phyloP scores from a whole-genome alignment of 371 early-diverging fungal genomes.

The Mortierella sp. region DNA sequence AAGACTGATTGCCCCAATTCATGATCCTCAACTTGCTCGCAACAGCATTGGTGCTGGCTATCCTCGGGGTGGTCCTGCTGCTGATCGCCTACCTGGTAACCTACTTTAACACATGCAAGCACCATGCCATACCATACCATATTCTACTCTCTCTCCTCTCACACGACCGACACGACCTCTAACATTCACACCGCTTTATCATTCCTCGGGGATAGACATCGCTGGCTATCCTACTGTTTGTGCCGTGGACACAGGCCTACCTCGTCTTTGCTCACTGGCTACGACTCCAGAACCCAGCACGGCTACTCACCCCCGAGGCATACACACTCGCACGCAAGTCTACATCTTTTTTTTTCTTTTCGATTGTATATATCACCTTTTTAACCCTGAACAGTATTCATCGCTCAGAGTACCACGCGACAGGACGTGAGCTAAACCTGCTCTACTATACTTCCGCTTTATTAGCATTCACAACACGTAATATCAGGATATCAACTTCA shows the following conservation, averaged over 20 bases:
- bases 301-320: slow-evolving; percentile 48
- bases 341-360: background rate
- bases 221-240: slow-evolving; percentile 41
- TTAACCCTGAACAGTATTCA: no score
- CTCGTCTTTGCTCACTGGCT: slow-evolving; percentile 55
- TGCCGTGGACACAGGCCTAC: slow-evolving; percentile 54
- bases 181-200: background rate
- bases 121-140: background rate
- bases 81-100: slow-evolving; percentile 44
- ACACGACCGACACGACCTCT: background rate
- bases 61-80: slow-evolving; percentile 44
- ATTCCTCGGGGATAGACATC: slow-evolving; percentile 40
- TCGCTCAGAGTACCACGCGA: no score
- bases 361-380: background rate
- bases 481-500: slow-evolving; percentile 34
- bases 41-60: slow-evolving; percentile 43
- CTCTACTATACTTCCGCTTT: background rate
- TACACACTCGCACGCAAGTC: slow-evolving; percentile 40
- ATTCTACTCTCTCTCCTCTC: background rate
- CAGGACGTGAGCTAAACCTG: background rate
- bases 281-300: slow-evolving; percentile 39
- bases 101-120: background rate
- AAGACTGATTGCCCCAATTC: background rate
- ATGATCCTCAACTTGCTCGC: slow-evolving; percentile 47
- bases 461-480: slow-evolving; percentile 46